Evolutionary conservation across 345 rosid species (phyloP).

Genomic region (Dimocarpus longan): DNA sequence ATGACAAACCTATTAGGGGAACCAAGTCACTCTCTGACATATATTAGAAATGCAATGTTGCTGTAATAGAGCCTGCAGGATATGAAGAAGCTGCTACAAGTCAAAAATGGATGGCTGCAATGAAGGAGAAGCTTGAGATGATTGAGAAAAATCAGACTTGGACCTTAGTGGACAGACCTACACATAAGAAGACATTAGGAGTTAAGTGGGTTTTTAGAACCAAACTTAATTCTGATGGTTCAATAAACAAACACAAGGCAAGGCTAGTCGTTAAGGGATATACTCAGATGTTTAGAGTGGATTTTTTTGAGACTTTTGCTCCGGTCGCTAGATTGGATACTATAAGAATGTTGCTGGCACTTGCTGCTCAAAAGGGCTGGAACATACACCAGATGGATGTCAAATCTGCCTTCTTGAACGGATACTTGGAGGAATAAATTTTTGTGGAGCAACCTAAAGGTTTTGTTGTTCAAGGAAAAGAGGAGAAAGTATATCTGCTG

Average conservation of each 20-base stretch:
- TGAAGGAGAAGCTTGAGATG: not conserved
- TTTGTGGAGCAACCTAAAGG: not conserved
- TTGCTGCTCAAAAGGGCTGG: no score
- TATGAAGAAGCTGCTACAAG: not conserved
- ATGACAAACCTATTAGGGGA: slow-evolving; percentile 15
- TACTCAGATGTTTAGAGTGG: no score
- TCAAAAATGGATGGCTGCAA: slow-evolving; percentile 15
- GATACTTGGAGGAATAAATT: no score
- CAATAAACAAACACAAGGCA: no score
- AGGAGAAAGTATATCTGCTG: slow-evolving; percentile 7
- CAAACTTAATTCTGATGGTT: no score
- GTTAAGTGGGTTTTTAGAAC: slow-evolving; percentile 9
- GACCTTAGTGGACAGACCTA: not conserved
- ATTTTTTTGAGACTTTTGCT: no score
- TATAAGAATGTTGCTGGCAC: no score
- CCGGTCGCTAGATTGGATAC: no score
- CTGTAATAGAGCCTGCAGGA: not conserved
- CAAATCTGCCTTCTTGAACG: no score
- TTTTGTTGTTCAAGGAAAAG: not conserved
- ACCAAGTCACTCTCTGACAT: slow-evolving; percentile 11
- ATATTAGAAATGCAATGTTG: not conserved
- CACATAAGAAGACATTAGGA: not conserved
- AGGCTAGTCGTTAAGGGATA: no score
- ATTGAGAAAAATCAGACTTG: slow-evolving; percentile 13
- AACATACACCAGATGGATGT: no score